Evolutionary conservation across 345 rosid genomes (phyloP).

Genomic region (Rhodamnia rubescens): DNA sequence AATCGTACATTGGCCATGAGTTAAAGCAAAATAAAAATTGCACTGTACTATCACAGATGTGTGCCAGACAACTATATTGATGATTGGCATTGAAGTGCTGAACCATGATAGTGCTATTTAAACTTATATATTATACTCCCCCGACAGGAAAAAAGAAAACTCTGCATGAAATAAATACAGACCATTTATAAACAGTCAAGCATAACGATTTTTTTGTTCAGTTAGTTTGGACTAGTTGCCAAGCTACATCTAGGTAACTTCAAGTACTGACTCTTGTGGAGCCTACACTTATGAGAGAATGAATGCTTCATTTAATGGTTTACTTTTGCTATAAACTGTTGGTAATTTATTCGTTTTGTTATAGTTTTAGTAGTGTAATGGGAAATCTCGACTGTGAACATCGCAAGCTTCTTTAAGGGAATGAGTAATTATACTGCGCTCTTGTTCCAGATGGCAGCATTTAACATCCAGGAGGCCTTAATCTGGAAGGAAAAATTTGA

Average conservation of each 20-base stretch:
- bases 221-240: not conserved
- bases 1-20: not conserved
- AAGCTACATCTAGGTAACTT: not conserved
- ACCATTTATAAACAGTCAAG: not conserved
- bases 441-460: constrained; percentile 88
- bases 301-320: not conserved
- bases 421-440: not conserved
- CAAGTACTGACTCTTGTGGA: not conserved
- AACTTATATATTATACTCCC: not conserved
- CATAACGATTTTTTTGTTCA: not conserved
- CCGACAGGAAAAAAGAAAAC: not conserved
- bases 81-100: not conserved
- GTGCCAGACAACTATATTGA: not conserved
- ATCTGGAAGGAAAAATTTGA: constrained; percentile 92
- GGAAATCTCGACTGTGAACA: not conserved
- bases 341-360: not conserved
- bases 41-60: not conserved
- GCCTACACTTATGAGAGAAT: not conserved
- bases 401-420: not conserved
- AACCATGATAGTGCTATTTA: not conserved
- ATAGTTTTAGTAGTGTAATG: not conserved
- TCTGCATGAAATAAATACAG: not conserved
- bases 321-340: not conserved
- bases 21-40: not conserved
- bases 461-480: constrained; percentile 91